A percentile compares a stretch with the other conserved stretches of the same genome.
Evolutionary conservation across 768 basidiomycete species (phyloP).

Genomic region (Phanerochaete sordida): DNA sequence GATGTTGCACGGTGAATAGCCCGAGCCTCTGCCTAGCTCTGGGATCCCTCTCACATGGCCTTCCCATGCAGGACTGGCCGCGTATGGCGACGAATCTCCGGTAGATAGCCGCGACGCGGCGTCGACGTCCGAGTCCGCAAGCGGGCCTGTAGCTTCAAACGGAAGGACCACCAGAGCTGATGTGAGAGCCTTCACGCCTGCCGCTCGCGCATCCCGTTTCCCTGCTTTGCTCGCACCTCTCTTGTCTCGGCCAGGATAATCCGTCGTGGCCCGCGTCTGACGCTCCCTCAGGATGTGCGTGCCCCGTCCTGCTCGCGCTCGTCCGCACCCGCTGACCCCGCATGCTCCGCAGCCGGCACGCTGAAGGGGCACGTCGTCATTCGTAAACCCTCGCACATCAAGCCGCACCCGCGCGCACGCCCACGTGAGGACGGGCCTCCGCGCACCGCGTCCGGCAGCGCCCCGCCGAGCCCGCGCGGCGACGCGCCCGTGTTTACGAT

Average conservation of each 20-base stretch:
- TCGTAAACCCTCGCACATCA: conserved; percentile 45
- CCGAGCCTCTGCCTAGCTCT: background rate
- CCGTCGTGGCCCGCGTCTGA: conserved; percentile 20
- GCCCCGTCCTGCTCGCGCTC: background rate
- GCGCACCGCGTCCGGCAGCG: background rate
- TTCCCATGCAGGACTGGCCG: conserved; percentile 50
- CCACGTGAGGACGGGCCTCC: conserved; percentile 39
- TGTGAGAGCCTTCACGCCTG: conserved; percentile 58
- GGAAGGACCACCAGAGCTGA: conserved; percentile 29
- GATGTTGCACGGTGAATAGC: conserved; percentile 6
- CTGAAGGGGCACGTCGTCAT: conserved; percentile 56
- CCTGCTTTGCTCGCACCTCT: conserved; percentile 59
- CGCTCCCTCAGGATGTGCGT: conserved; percentile 41
- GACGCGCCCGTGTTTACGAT: conserved; percentile 10
- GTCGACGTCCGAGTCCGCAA: conserved; percentile 30
- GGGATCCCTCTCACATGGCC: background rate
- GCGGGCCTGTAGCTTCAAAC: background rate
- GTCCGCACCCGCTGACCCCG: background rate
- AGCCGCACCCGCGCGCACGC: conserved; percentile 47
- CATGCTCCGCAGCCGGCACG: background rate
- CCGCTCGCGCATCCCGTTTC: conserved; percentile 44
- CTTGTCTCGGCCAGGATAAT: conserved; percentile 61
- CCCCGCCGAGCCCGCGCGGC: conserved; percentile 8
- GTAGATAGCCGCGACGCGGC: conserved; percentile 42
- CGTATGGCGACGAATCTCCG: conserved; percentile 62